Percentiles rank a stretch among this genome's conserved stretches.
phyloP scores from a whole-genome alignment of 2,329 filamentous ascomycete species.

The Exophiala dermatitidis region DNA sequence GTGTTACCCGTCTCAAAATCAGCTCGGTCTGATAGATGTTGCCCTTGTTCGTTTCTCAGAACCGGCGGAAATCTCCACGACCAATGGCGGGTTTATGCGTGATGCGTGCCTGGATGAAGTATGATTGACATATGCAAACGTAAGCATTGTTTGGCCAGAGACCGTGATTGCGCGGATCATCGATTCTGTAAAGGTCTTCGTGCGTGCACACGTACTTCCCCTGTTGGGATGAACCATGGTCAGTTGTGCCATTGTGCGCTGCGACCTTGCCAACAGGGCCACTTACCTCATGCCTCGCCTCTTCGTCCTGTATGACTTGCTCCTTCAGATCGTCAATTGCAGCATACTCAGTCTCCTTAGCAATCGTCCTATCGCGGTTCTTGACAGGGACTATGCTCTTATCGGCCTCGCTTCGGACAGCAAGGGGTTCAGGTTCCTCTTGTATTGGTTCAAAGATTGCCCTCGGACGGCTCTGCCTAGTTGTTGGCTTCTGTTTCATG shows the following conservation, averaged over 20 bases:
- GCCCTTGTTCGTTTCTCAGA: not conserved
- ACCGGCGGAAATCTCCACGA: conserved; percentile 1
- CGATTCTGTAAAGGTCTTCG: not conserved
- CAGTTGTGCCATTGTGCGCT: too few relatives aligned
- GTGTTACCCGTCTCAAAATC: too few relatives aligned
- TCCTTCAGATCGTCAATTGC: too few relatives aligned
- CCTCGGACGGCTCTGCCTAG: conserved; percentile 14
- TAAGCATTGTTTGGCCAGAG: conserved; percentile 8
- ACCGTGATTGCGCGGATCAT: not conserved
- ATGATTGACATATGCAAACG: conserved; percentile 1
- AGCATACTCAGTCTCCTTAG: too few relatives aligned
- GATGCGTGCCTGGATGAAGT: not conserved
- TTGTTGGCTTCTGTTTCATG: not conserved
- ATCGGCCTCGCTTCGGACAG: not conserved
- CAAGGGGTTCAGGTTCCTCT: not conserved
- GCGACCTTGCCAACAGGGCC: too few relatives aligned
- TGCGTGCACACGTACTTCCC: not conserved
- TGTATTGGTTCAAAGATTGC: conserved; percentile 6
- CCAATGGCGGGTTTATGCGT: conserved; percentile 1
- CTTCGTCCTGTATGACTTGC: too few relatives aligned
- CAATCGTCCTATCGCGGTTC: too few relatives aligned
- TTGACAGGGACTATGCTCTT: too few relatives aligned
- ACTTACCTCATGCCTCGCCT: too few relatives aligned
- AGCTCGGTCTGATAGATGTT: too few relatives aligned
- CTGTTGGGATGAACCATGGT: too few relatives aligned